Evolutionary conservation across 257 asterid genomes (phyloP).

Genomic region (Apocynum venetum): DNA sequence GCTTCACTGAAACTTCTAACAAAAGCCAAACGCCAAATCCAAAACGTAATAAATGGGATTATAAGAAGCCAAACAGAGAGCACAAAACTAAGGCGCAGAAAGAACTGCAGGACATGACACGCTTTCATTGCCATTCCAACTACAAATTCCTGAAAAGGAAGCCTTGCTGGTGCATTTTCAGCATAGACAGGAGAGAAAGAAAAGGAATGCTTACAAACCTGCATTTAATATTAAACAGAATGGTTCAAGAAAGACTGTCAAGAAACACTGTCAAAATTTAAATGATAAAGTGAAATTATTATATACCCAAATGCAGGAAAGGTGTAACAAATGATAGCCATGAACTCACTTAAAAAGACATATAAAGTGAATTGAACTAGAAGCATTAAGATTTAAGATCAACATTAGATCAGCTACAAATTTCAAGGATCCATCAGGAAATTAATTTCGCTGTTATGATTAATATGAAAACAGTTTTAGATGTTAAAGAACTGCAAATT

Average conservation of each 20-base stretch:
- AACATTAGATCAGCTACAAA: background rate
- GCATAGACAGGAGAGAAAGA: constrained; percentile 97
- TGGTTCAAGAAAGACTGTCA: background rate
- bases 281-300: background rate
- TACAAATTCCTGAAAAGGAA: constrained; percentile 81
- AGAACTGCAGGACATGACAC: constrained; percentile 86
- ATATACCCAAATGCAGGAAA: background rate
- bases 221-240: constrained; percentile 15
- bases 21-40: constrained; percentile 98
- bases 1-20: constrained; percentile 92
- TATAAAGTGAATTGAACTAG: background rate
- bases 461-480: too few species aligned
- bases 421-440: background rate
- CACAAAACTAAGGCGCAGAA: constrained; percentile 87
- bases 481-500: too few species aligned
- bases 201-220: constrained; percentile 97
- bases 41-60: constrained; percentile 91
- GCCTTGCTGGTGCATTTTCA: constrained; percentile 89
- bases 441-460: too few species aligned
- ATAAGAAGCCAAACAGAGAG: constrained; percentile 96
- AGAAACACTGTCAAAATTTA: background rate
- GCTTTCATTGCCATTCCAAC: constrained; percentile 93
- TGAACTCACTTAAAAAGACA: background rate
- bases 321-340: background rate
- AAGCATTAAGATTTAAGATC: background rate